Percentiles rank a stretch among this genome's conserved stretches.
Conservation (phyloP, 306 rosid species). For the Begonia peltatifolia region DNA sequence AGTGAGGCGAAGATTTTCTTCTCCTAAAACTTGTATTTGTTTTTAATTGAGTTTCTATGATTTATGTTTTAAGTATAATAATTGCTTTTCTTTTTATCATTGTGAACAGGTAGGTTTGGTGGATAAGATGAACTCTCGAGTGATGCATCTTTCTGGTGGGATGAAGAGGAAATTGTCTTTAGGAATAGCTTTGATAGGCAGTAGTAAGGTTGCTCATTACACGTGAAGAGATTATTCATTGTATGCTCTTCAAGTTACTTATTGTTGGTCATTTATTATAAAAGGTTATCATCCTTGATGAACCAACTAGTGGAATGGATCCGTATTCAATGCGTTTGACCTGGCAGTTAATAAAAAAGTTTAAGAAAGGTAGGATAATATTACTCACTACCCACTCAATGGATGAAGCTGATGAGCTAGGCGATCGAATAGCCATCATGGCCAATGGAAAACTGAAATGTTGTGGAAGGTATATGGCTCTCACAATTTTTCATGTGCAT, state of each 20-base stretch:
- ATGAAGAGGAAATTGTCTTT: constrained; percentile 97
- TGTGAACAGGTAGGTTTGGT: constrained; percentile 82
- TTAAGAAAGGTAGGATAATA: constrained; percentile 85
- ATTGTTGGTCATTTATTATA: constrained; percentile 7
- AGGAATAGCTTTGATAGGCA: constrained; percentile 89
- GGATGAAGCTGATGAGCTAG: constrained; percentile 98
- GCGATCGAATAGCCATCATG: constrained; percentile 97
- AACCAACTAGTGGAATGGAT: constrained; percentile 99
- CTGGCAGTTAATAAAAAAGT: constrained; percentile 89
- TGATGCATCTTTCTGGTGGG: constrained; percentile 85
- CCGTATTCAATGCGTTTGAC: constrained; percentile 98
- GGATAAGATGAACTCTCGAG: constrained; percentile 65
- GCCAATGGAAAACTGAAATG: constrained; percentile 93
- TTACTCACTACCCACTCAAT: constrained; percentile 92
- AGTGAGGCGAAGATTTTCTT: too few relatives aligned
- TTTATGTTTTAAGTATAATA: background rate
- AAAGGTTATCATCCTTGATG: constrained; percentile 89
- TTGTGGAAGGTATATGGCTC: constrained; percentile 62
- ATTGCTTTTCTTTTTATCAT: constrained; percentile 11
- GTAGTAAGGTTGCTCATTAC: constrained; percentile 57
- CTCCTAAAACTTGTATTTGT: background rate
- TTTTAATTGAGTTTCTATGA: background rate
- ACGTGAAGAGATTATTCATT: constrained; percentile 1
- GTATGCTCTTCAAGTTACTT: too few relatives aligned
- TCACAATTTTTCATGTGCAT: background rate